phyloP scores from a whole-genome alignment of 2,329 filamentous ascomycete species.

The Botrytis paeoniae region DNA sequence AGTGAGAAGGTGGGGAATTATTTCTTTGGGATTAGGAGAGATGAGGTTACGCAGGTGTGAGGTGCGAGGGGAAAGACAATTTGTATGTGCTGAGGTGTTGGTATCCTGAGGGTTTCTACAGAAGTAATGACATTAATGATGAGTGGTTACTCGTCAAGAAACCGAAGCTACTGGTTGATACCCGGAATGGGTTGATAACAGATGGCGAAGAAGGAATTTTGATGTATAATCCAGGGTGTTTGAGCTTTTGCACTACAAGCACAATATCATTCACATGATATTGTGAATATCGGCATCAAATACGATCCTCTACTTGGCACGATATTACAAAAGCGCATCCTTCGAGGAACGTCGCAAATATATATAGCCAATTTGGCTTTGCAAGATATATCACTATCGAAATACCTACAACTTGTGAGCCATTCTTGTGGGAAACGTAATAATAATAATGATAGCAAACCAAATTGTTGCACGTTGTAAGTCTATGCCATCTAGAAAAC shows the following conservation, averaged over 20 bases:
- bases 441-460: not conserved
- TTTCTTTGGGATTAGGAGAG: conserved; percentile 80
- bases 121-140: not conserved
- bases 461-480: not conserved
- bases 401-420: not conserved
- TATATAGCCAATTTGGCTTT: not conserved
- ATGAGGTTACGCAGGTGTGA: conserved; percentile 22
- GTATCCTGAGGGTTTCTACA: not conserved
- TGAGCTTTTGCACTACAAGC: not conserved
- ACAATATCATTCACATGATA: not conserved
- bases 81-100: not conserved
- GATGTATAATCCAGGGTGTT: not conserved
- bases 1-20: conserved; percentile 92
- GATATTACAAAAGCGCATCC: not conserved
- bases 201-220: not conserved
- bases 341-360: not conserved
- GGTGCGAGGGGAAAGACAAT: not conserved
- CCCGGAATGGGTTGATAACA: not conserved
- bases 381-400: not conserved
- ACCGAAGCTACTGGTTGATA: not conserved
- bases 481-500: not conserved
- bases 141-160: not conserved
- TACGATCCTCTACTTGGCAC: not conserved
- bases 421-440: not conserved
- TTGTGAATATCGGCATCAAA: not conserved